Base-by-base conservation (phyloP, 148 eudicot genomes). In the Polygonum maritimum region DNA sequence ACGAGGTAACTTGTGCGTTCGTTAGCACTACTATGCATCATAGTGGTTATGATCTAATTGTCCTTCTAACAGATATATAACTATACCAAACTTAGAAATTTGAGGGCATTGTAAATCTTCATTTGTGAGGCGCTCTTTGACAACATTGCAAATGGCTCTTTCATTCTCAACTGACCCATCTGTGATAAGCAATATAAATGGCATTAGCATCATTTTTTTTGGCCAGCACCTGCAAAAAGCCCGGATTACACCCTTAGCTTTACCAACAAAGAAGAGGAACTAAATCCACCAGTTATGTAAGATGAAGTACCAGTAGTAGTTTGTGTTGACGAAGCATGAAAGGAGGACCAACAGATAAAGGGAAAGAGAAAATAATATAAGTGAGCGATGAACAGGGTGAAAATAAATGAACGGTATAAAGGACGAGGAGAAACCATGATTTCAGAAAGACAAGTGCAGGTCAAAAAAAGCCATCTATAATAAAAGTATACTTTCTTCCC, bases 91-190 rank as follows among this genome's bases (percentile, higher is more conserved):
- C 63, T 96, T 92, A 78, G 80, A 85, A 74, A 95, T 86, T 71
- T 96, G 92, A 47, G 92, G 92, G 65, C 79, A 76, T 74, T 71
- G 75, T 71, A 63, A 39, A 58, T 82, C 84, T 79, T 78, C 80
- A 60, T 84, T 70, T 51, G 75, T n/a, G 48, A 84, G 79, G 75
- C 71, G 79, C 21, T 75, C 81, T 79, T 86, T 86, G 79, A 86
- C 80, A 39, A 80, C 78, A 77, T 85, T 82, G 82, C 92, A 92
- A 78, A 95, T 95, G 41, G 88, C 92, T 79, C 84, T 88, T 83
- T 95, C 99, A 83, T 95, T 85, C 79, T 88, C 96, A 73, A 90
- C 96, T 74, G 94, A 79, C 73, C 99, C 99, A 80, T 95, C 99
- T 31, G 99, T 95, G 58, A 95, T 79, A 39, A 95, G 92, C 73